These are phyloP conservation scores for Alectoria sarmentosa DNA, from an alignment of 495 filamentous ascomycete species.

Conservation along the genomic window DNA sequence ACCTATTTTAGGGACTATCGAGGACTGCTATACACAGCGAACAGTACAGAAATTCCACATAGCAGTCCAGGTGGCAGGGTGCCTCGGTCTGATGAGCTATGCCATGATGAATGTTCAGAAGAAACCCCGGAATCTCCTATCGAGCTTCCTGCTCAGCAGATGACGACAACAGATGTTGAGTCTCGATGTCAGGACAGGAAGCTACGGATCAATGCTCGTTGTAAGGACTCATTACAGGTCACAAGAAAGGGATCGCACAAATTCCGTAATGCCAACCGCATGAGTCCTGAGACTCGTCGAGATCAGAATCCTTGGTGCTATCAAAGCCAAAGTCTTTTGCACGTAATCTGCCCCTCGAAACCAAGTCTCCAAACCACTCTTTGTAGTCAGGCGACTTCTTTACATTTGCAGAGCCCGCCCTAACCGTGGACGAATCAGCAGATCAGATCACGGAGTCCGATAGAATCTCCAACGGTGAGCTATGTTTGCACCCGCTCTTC, in stretches of 20 bases:
- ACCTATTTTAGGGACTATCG: conserved; percentile 17
- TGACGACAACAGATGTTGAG: not conserved
- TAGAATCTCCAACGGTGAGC: not conserved
- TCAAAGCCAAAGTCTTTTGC: not conserved
- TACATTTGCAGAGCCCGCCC: not conserved
- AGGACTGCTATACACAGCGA: conserved; percentile 10
- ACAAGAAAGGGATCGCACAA: not conserved
- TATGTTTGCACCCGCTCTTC: not conserved
- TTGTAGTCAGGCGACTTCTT: not conserved
- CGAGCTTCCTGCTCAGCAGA: not conserved
- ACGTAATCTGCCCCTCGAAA: too few relatives aligned
- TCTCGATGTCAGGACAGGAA: not conserved
- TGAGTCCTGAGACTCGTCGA: not conserved
- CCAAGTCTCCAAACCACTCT: too few relatives aligned
- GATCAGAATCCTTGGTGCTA: not conserved
- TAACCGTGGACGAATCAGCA: not conserved
- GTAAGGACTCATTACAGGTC: not conserved
- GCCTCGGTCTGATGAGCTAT: not conserved
- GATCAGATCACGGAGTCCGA: too few relatives aligned
- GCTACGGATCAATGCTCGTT: not conserved
- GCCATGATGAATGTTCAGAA: not conserved
- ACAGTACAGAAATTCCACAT: conserved; percentile 11
- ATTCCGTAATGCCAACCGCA: not conserved
- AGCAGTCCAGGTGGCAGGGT: not conserved
- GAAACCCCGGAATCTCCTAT: not conserved